Evolutionary conservation across 768 basidiomycete species (phyloP).

Genomic region (Macrolepiota dolichaula): DNA sequence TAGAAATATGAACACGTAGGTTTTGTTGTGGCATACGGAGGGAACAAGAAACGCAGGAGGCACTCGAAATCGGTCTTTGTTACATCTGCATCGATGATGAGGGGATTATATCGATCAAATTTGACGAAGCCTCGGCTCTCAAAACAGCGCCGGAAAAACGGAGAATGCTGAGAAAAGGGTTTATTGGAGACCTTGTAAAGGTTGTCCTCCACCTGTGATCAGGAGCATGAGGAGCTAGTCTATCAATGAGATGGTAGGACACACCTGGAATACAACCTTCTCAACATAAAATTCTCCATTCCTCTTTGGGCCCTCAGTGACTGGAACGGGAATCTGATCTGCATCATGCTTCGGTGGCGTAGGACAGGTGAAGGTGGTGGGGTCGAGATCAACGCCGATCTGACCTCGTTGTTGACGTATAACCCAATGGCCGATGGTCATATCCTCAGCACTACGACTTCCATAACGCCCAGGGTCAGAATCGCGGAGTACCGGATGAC

Average conservation of each 20-base stretch:
- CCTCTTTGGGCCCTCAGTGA: neutral
- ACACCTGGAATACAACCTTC: conserved; percentile 4
- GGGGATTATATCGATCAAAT: conserved; percentile 3
- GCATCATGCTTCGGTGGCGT: neutral
- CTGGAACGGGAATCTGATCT: too few species aligned
- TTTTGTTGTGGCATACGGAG: neutral
- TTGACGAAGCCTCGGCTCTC: neutral
- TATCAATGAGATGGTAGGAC: neutral
- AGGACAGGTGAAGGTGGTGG: neutral
- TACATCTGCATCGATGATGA: neutral
- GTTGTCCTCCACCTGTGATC: neutral
- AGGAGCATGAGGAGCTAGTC: too few species aligned
- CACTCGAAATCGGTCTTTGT: neutral
- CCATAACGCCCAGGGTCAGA: neutral
- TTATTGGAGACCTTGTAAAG: conserved; percentile 4
- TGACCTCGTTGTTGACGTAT: neutral
- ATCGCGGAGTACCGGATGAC: neutral
- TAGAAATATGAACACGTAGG: neutral
- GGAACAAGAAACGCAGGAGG: conserved; percentile 1
- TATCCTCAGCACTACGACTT: neutral
- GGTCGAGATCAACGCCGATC: neutral
- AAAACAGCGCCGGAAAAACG: neutral
- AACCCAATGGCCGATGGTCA: neutral
- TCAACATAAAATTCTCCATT: conserved; percentile 3
- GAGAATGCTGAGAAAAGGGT: conserved; percentile 4